phyloP scores from a whole-genome alignment of 1,284 basidiomycete species.

The Cryptococcus deneoformans region DNA sequence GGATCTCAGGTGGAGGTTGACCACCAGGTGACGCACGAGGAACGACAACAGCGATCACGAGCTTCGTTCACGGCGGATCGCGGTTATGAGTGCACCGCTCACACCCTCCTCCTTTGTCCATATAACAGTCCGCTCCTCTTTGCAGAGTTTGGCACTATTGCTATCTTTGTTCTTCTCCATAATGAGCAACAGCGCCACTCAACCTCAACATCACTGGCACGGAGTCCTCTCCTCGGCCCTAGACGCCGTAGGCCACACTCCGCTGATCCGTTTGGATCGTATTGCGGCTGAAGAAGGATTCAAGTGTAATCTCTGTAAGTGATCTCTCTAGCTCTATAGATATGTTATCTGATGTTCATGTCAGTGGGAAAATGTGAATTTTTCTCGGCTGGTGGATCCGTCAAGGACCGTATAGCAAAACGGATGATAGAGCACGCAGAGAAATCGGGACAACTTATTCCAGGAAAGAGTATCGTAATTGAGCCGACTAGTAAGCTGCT shows the following conservation, averaged over 20 bases:
- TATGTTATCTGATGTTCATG: not conserved
- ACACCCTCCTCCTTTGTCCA: too few relatives aligned
- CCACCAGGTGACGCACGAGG: too few relatives aligned
- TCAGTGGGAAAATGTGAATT: constrained; percentile 88
- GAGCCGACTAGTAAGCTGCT: constrained; percentile 61
- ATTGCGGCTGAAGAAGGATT: constrained; percentile 71
- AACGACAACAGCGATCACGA: too few relatives aligned
- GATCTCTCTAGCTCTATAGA: not conserved
- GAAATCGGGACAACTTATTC: constrained; percentile 75
- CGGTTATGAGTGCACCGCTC: too few relatives aligned
- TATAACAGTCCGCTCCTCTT: too few relatives aligned
- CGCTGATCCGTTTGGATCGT: constrained; percentile 80
- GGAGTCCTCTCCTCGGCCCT: constrained; percentile 71
- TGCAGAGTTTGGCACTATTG: too few relatives aligned
- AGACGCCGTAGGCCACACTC: constrained; percentile 85
- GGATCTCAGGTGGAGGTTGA: too few relatives aligned
- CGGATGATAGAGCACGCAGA: constrained; percentile 96
- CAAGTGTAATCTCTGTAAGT: constrained; percentile 85
- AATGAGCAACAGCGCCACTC: not conserved
- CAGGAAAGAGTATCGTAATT: constrained; percentile 87
- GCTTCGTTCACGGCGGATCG: too few relatives aligned
- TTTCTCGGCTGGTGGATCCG: constrained; percentile 85
- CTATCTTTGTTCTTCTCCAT: too few relatives aligned
- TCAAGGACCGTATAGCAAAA: constrained; percentile 95
- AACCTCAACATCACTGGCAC: constrained; percentile 39